Conservation (phyloP, 2,329 filamentous ascomycete genomes). For the Sporothrix inflata region DNA sequence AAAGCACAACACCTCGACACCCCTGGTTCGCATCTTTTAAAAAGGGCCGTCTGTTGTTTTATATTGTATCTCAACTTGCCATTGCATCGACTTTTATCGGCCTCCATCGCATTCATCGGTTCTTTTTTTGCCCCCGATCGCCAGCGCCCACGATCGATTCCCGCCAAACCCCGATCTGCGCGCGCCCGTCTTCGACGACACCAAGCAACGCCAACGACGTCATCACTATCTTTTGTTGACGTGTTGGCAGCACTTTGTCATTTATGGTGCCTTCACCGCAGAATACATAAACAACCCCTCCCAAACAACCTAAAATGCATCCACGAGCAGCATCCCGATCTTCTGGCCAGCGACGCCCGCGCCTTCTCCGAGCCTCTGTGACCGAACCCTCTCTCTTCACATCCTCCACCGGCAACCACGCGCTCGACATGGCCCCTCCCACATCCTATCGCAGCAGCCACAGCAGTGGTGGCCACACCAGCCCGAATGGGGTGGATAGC, state of each 20-base stretch:
- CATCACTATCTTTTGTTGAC: slow-evolving; percentile 4
- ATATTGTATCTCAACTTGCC: neutral
- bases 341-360: slow-evolving; percentile 51
- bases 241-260: neutral
- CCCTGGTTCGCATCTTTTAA: neutral
- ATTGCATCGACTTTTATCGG: slow-evolving; percentile 1
- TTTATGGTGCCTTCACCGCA: neutral
- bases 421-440: slow-evolving; percentile 50
- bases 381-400: slow-evolving; percentile 64
- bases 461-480: slow-evolving; percentile 7
- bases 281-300: neutral
- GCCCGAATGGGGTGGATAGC: neutral
- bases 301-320: slow-evolving; percentile 29
- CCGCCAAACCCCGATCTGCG: slow-evolving; percentile 10
- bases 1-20: neutral
- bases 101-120: neutral
- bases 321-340: slow-evolving; percentile 46
- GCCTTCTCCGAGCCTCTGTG: slow-evolving; percentile 57
- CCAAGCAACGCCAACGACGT: slow-evolving; percentile 16
- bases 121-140: slow-evolving; percentile 13
- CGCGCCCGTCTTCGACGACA: neutral
- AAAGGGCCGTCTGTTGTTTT: neutral
- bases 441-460: slow-evolving; percentile 20
- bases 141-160: slow-evolving; percentile 1
- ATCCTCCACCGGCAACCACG: slow-evolving; percentile 53